Conservation (phyloP, 345 rosid genomes). For the Euphorbia peplus region DNA sequence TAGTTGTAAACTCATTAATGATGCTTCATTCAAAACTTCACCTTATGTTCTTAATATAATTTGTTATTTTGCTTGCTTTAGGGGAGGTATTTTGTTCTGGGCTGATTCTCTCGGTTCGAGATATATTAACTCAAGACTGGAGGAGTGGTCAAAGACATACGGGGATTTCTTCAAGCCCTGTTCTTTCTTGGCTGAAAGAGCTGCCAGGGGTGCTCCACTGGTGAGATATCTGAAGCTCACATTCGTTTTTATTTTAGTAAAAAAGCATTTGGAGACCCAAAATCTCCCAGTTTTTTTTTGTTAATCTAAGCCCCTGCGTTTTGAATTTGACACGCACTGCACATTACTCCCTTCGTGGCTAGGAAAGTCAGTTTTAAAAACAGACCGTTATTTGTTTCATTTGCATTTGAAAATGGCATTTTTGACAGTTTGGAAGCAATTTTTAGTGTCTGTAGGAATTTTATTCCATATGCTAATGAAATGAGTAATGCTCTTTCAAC, state of each 20-base stretch:
- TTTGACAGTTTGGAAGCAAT: too few relatives aligned
- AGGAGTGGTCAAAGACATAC: constrained; percentile 71
- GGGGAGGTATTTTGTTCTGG: constrained; percentile 98
- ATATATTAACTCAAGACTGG: constrained; percentile 43
- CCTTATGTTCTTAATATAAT: constrained; percentile 11
- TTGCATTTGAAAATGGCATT: too few relatives aligned
- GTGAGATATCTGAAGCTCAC: constrained; percentile 9
- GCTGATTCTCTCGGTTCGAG: constrained; percentile 46
- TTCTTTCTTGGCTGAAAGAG: constrained; percentile 76
- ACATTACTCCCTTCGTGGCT: too few relatives aligned
- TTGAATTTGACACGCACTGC: too few relatives aligned
- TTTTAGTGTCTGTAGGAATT: too few relatives aligned
- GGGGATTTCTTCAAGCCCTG: constrained; percentile 96
- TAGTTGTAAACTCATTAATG: neutral
- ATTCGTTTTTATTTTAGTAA: neutral
- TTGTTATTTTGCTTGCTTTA: constrained; percentile 27
- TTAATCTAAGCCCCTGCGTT: too few relatives aligned
- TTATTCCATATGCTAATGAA: too few relatives aligned
- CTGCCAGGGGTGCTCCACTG: constrained; percentile 52
- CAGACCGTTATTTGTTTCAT: too few relatives aligned
- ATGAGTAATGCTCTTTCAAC: too few relatives aligned
- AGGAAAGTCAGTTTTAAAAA: too few relatives aligned
- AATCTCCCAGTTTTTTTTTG: too few relatives aligned
- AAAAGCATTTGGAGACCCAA: too few relatives aligned
- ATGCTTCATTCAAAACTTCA: neutral